Percentiles rank a stretch among this genome's conserved stretches.
Conservation (phyloP, 2,329 filamentous ascomycete species). For the Diaporthe sp. region DNA sequence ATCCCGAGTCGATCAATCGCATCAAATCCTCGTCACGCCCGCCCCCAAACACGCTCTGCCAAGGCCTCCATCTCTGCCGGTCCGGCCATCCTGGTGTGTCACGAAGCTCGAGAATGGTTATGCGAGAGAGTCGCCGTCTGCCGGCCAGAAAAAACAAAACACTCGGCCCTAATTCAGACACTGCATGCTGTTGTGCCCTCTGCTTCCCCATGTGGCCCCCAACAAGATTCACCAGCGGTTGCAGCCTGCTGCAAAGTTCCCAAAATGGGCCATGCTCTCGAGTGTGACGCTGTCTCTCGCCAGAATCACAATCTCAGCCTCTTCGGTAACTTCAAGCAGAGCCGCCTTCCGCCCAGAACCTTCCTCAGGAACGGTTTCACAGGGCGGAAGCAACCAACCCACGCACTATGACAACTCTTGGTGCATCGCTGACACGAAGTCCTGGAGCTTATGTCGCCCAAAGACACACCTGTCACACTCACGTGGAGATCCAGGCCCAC, state of each 20-base stretch:
- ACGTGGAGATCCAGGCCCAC: slow-evolving; percentile 20
- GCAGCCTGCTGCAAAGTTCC: slow-evolving; percentile 3
- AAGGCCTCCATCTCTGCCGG: neutral
- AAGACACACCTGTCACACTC: slow-evolving; percentile 11
- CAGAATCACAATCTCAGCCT: slow-evolving; percentile 3
- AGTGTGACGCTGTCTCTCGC: neutral
- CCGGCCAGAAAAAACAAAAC: neutral
- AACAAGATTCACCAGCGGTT: neutral
- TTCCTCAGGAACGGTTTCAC: slow-evolving; percentile 24
- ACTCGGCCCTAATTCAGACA: neutral
- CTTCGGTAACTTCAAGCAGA: slow-evolving; percentile 15
- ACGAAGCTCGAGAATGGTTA: slow-evolving; percentile 1
- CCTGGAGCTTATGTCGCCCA: slow-evolving; percentile 15
- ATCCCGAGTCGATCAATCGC: slow-evolving; percentile 23
- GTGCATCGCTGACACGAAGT: slow-evolving; percentile 17
- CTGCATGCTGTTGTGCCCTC: neutral
- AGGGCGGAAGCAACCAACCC: slow-evolving; percentile 12
- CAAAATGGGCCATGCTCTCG: neutral
- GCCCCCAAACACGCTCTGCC: slow-evolving; percentile 4
- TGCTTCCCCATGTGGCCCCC: neutral
- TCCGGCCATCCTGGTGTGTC: neutral
- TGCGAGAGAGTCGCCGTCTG: neutral
- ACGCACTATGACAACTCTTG: slow-evolving; percentile 15
- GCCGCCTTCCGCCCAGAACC: slow-evolving; percentile 13
- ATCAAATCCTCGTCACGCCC: slow-evolving; percentile 12